Conservation (phyloP, 257 asterid species). For the Coffea eugenioides region DNA sequence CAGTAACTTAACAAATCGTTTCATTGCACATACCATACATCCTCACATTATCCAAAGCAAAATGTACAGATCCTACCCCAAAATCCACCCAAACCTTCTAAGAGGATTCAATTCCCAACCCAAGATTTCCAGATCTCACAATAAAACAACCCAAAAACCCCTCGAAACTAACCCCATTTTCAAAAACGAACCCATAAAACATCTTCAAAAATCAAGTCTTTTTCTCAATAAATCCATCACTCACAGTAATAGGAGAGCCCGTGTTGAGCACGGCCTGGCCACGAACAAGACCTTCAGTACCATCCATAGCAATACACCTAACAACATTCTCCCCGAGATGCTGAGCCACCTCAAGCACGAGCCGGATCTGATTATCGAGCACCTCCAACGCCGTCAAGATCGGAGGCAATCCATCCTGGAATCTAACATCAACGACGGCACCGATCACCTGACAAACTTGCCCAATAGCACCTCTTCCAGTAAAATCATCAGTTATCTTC, state of each 20-base stretch:
- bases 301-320: constrained; percentile 94
- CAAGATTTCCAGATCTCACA: constrained; percentile 8
- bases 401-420: constrained; percentile 81
- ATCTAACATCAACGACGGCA: constrained; percentile 91
- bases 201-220: background rate
- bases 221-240: constrained; percentile 1
- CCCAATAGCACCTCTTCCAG: constrained; percentile 73
- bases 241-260: constrained; percentile 88
- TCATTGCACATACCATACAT: background rate
- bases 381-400: constrained; percentile 89
- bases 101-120: background rate
- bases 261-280: constrained; percentile 89
- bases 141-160: too few relatives aligned
- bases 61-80: constrained; percentile 16
- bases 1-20: background rate
- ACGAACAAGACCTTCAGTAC: constrained; percentile 87
- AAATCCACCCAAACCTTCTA: background rate
- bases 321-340: constrained; percentile 89
- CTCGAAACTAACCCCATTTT: background rate
- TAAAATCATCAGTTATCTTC: constrained; percentile 77
- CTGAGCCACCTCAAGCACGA: constrained; percentile 88
- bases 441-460: constrained; percentile 89
- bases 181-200: background rate
- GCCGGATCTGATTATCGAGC: constrained; percentile 81
- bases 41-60: background rate